phyloP scores from a whole-genome alignment of 768 basidiomycete species.

The Albatrellus ellisii region DNA sequence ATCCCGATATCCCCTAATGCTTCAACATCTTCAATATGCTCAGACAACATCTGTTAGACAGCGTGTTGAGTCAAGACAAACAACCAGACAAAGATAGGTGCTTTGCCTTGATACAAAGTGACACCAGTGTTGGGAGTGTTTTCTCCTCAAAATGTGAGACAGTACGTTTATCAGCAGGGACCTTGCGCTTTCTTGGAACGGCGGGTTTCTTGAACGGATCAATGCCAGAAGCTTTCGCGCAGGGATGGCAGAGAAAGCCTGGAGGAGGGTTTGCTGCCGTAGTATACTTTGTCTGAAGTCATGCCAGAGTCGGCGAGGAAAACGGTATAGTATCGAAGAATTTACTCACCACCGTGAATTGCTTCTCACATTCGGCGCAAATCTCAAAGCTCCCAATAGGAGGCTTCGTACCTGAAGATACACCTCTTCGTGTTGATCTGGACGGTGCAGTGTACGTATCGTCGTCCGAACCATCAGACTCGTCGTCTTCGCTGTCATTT shows the following conservation, averaged over 20 bases:
- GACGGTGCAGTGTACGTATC: slow-evolving; percentile 57
- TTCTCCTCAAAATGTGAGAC: slow-evolving; percentile 59
- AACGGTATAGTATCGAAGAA: background rate
- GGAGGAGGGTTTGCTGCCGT: slow-evolving; percentile 54
- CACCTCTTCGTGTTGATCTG: slow-evolving; percentile 29
- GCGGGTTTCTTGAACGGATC: slow-evolving; percentile 82
- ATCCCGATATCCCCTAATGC: slow-evolving; percentile 79
- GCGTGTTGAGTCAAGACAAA: background rate
- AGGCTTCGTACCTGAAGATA: slow-evolving; percentile 33
- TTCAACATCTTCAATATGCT: slow-evolving; percentile 82
- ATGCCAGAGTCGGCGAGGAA: background rate
- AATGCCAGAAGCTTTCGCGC: slow-evolving; percentile 61
- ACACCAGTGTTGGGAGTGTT: slow-evolving; percentile 56
- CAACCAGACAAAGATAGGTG: slow-evolving; percentile 9
- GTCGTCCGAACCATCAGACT: slow-evolving; percentile 29
- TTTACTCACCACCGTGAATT: slow-evolving; percentile 77
- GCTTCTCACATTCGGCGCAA: slow-evolving; percentile 72
- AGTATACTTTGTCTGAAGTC: slow-evolving; percentile 74
- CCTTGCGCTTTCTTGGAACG: slow-evolving; percentile 46
- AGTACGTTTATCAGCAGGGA: slow-evolving; percentile 51
- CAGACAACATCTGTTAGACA: slow-evolving; percentile 58
- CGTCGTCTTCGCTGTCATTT: slow-evolving; percentile 26
- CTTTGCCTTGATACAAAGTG: slow-evolving; percentile 66
- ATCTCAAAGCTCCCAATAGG: slow-evolving; percentile 66
- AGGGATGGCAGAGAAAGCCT: slow-evolving; percentile 77